Percentiles rank a stretch among this genome's conserved stretches.
Evolutionary conservation across 2,329 filamentous ascomycete genomes (phyloP).

Genomic region (Colletotrichum sp.): DNA sequence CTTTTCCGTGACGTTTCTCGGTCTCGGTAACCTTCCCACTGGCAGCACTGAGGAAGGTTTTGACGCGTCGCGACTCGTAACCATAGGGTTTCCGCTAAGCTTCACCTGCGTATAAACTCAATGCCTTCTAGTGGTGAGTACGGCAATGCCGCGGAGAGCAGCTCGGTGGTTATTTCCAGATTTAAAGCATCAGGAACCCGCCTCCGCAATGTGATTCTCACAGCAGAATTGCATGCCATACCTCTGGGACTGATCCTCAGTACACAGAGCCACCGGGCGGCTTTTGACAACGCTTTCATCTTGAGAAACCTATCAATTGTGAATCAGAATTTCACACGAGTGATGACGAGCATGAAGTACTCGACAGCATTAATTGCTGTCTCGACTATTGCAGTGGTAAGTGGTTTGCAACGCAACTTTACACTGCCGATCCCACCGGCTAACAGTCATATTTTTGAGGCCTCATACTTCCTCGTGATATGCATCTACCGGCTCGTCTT

Average conservation of each 20-base stretch:
- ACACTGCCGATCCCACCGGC: not conserved
- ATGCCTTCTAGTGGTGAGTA: not conserved
- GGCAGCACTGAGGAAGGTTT: not conserved
- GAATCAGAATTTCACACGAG: not conserved
- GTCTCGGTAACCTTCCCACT: not conserved
- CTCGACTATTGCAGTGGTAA: not conserved
- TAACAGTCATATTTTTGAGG: not conserved
- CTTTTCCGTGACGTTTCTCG: not conserved
- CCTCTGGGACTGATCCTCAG: accelerated
- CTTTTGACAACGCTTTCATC: not conserved
- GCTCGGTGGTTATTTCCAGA: not conserved
- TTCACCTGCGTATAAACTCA: not conserved
- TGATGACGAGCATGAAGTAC: not conserved
- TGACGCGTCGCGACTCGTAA: not conserved
- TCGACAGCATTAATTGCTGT: not conserved
- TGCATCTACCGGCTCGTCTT: not conserved
- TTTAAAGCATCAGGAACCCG: not conserved
- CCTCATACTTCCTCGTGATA: not conserved
- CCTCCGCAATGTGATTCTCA: accelerated
- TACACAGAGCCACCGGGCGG: accelerated
- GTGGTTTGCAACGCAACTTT: not conserved
- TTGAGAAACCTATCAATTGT: not conserved
- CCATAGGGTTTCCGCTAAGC: not conserved
- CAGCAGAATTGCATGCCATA: accelerated
- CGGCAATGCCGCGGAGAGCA: not conserved